Base-by-base conservation (phyloP, 768 basidiomycete species). In the Lepiota venenata region DNA sequence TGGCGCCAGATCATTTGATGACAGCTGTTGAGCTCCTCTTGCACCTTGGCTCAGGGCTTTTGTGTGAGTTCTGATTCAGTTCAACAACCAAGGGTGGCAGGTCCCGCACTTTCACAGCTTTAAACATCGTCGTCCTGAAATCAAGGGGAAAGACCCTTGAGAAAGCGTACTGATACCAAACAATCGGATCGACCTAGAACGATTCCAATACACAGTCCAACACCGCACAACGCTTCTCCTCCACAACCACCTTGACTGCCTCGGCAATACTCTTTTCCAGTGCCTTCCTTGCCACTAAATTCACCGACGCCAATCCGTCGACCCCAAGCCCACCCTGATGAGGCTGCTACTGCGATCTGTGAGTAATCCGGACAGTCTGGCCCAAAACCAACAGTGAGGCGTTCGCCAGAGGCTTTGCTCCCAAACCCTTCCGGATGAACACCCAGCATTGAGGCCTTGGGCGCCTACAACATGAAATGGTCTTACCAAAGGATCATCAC, bases 281-380 rank as follows among this genome's bases (percentile, higher is more conserved):
- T 6, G 61, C 60, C n/a, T 4, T 55, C 63, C 62, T 64, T 64
- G 52, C 61, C 52, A 7, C 52, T 38, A 14, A 40, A 51, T 16
- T 41, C 44, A 20, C 52, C 52, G 39, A 48, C 40, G 12, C 62
- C 64, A 10, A 58, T 38, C 59, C 61, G 40, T 52, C 50, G 50
- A 22, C 54, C 60, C 21, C 61, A 59, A 15, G 60, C 83, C 86
- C 87, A 88, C 1, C 85, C 85, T 2, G 77, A 79, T 5, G 84
- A 83, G 0, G 87, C 85, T 0, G 85, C 86, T 2, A 79, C 78
- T 0, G 87, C 87, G 40, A 88, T 82, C 52, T 77, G 74, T 0
- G 78, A 62, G 59, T 82, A 84, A 60, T 88, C 83, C 0, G 86
- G 84, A 54, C 71, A 70, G 35, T 76, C 69, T 2, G 85, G 85